Evolutionary conservation across 345 rosid species (phyloP), one percentile per base, ranked within the genome.

Genomic region (Adansonia digitata): DNA sequence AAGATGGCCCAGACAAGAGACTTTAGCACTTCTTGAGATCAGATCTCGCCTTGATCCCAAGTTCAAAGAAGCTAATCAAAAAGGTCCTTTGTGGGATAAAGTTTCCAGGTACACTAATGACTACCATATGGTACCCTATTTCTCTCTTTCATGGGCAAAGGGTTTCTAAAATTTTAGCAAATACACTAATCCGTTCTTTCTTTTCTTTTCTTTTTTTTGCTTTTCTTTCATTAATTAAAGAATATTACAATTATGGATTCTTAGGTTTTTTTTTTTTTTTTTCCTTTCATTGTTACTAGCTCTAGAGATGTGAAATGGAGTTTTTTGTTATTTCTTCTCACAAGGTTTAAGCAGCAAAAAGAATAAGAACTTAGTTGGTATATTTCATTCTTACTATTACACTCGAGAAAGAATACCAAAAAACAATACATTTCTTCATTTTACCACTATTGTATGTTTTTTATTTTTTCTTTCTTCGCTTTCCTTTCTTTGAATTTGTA

Each of bases 1-100:
- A 22, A 88, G 98, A 71, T 94, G 98, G 98, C 97, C 97, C 2
- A 85, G 98, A 73, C 98, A 94, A 74, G 98, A 94, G 88, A 94
- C 98, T 71, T 89, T 92, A 64, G 91, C 97, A 12, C 92, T 94
- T 76, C 91, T 94, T 67, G 97, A 94, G 82, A 91, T 94, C 92
- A 91, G 98, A 92, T 94, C 98, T 78, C 89, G 91, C 73, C 97
- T 94, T 77, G 95, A 92, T 87, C 84, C 90, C 71, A 90, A 88
- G 86, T 94, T 94, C 81, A 91, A 92, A 77, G 97, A 94, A 73
- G 97, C 98, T 59, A 59, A 59, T 59, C 63, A 59, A 59, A 59
- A 59, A 72, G 97, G 97, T 75, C 98, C 98, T 29, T 79, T 94
- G 9, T 94, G 98, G 98, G 97, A 92, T 59, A 94, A 94, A 80